Evolutionary conservation across 2,329 filamentous ascomycete species (phyloP), one percentile per base, ranked within the genome.

Genomic region (Colletotrichum nymphaeae): DNA sequence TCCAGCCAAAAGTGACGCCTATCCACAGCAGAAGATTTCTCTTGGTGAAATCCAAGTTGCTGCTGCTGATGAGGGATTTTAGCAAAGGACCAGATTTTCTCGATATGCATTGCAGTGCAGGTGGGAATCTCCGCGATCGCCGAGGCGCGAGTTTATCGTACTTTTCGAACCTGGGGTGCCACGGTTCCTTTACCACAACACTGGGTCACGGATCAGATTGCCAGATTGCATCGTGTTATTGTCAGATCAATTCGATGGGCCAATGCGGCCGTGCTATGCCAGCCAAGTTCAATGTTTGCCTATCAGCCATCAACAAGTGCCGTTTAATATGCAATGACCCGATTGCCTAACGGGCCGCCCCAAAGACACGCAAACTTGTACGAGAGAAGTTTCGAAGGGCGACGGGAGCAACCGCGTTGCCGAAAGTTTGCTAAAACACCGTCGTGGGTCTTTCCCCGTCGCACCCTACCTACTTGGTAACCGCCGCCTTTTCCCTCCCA

Each of bases 161-260:
- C 9, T 16, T 30, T 19, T 32, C 52, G 14, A 28, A 35, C 57
- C 57, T n/a, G 56, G 24, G 42, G 30, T 65, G 56, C 55, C 56
- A 56, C 53, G 60, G 62, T 62, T 52, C 55, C 46, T 57, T 57
- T 70, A 73, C 71, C 67, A 66, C 37, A 69, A 65, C 32, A 24
- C 60, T 73, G 67, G 71, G 71, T 57, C 67, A 58, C 28, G 22
- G 60, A 73, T 73, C 67, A 49, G 46, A 30, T 59, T 73, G 60
- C 60, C 67, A 49, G 35, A 30, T 59, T 73, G 55, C 60, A 32
- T 49, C 42, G 52, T 49, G 53, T 46, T 6, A 70, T 60, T 49
- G 32, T 46, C 16, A 70, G 66, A 66, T 71, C 67, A 35, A 57
- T 60, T 9, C 19, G 46, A 52, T 24, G 46, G 32, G 35, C 28